phyloP scores from a whole-genome alignment of 176 grass and related monocot species.

The Alopecurus myosuroides region DNA sequence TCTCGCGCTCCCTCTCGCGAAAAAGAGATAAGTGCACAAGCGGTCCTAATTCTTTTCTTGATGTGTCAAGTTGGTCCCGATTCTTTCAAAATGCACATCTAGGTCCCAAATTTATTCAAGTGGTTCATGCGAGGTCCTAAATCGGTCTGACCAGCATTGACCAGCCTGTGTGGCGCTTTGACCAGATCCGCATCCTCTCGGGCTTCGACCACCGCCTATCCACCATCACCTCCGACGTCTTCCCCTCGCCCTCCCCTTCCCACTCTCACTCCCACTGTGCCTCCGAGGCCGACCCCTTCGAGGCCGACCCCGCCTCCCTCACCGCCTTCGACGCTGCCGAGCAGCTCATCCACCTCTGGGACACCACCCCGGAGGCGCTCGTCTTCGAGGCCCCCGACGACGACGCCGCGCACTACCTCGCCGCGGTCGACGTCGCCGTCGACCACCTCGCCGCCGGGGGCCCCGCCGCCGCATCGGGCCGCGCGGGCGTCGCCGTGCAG shows the following conservation, averaged over 20 bases:
- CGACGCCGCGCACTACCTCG: constrained; percentile 52
- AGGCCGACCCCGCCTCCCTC: too few relatives aligned
- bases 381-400: constrained; percentile 67
- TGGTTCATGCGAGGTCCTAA: too few relatives aligned
- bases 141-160: too few relatives aligned
- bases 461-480: background rate
- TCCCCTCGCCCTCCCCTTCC: constrained; percentile 24
- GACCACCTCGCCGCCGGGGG: constrained; percentile 1
- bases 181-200: constrained; percentile 97
- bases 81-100: too few relatives aligned
- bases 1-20: too few relatives aligned
- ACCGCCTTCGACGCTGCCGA: constrained; percentile 49
- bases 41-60: too few relatives aligned
- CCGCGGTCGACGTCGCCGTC: constrained; percentile 41
- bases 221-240: constrained; percentile 57
- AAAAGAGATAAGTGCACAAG: too few relatives aligned
- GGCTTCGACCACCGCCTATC: constrained; percentile 95
- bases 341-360: constrained; percentile 70
- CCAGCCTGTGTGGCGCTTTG: too few relatives aligned
- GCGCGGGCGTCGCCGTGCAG: constrained; percentile 47
- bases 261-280: background rate
- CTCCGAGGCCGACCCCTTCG: background rate
- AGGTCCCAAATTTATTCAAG: too few relatives aligned
- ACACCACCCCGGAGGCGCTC: constrained; percentile 59
- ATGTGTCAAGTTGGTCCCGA: too few relatives aligned